phyloP scores from a whole-genome alignment of 1,139 yeast genomes.

The Magnusiomyces sp. region DNA sequence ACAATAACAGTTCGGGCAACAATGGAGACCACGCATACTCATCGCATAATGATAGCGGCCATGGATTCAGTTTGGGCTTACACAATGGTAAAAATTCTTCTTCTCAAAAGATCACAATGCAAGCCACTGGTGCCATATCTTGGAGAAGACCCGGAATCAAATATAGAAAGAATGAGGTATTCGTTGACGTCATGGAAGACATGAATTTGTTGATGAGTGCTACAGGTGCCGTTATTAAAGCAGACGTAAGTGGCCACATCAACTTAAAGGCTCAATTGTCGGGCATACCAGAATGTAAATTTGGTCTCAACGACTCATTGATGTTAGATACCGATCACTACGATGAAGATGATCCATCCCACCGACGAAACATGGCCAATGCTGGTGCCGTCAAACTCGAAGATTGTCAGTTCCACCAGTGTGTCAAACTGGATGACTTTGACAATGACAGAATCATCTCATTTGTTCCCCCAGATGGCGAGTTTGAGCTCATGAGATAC shows the following conservation, averaged over 20 bases:
- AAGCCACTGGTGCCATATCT: constrained; percentile 40
- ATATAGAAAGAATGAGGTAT: constrained; percentile 76
- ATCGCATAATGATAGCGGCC: background rate
- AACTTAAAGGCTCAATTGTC: constrained; percentile 63
- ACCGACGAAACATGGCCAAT: constrained; percentile 32
- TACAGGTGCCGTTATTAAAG: constrained; percentile 43
- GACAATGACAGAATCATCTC: constrained; percentile 59
- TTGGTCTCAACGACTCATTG: constrained; percentile 40
- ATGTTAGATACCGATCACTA: constrained; percentile 13
- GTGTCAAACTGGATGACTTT: constrained; percentile 65
- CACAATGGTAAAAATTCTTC: constrained; percentile 22
- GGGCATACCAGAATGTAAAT: constrained; percentile 68
- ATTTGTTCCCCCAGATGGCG: constrained; percentile 89
- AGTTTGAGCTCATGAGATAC: constrained; percentile 80
- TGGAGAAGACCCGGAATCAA: constrained; percentile 73
- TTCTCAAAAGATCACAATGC: constrained; percentile 29
- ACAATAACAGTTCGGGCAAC: background rate
- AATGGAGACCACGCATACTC: background rate
- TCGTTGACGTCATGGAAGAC: constrained; percentile 66
- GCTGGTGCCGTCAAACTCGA: constrained; percentile 51
- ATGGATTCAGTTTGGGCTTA: background rate
- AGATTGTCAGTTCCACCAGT: constrained; percentile 84
- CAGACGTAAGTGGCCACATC: constrained; percentile 73
- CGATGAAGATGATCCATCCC: constrained; percentile 13
- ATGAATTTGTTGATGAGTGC: constrained; percentile 54